Percentiles rank a stretch among this genome's conserved stretches.
These are phyloP conservation scores for Xerocomus spinulosus DNA, from an alignment of 768 basidiomycete species.

Conservation along the genomic window DNA sequence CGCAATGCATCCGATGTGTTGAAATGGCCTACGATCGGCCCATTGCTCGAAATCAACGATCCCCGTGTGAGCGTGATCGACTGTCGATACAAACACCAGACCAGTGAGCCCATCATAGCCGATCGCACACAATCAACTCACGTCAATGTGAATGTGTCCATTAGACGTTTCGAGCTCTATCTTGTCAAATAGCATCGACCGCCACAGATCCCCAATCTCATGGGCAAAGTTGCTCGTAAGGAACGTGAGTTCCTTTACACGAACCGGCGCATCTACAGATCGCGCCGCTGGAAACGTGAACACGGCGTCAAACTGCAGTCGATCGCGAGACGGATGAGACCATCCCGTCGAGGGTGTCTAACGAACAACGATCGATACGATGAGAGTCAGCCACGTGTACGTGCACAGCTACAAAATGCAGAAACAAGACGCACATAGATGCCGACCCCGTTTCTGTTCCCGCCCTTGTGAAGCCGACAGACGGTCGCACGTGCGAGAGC, in stretches of 20 bases:
- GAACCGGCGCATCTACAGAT: conserved; percentile 11
- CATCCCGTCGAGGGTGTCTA: conserved; percentile 15
- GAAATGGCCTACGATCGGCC: conserved; percentile 36
- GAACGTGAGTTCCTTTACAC: conserved; percentile 28
- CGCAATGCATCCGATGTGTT: conserved; percentile 25
- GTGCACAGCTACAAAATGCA: too few species aligned
- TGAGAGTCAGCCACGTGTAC: too few species aligned
- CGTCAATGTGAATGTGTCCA: conserved; percentile 24
- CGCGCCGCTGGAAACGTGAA: conserved; percentile 30
- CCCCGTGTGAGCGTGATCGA: conserved; percentile 25
- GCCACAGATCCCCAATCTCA: conserved; percentile 25
- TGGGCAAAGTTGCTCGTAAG: conserved; percentile 29
- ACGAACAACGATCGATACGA: not conserved
- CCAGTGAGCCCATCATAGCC: not conserved
- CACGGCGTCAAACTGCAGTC: conserved; percentile 26
- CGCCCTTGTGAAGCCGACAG: conserved; percentile 27
- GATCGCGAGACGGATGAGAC: conserved; percentile 4
- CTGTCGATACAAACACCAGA: conserved; percentile 18
- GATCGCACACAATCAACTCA: too few species aligned
- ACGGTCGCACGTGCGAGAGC: conserved; percentile 28
- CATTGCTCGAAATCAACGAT: conserved; percentile 29
- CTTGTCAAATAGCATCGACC: conserved; percentile 24
- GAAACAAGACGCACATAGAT: conserved; percentile 38
- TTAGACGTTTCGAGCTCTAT: conserved; percentile 24
- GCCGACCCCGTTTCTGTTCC: conserved; percentile 32